These are phyloP conservation scores for Athelia psychrophila DNA, from an alignment of 1,284 basidiomycete species.

Conservation along the genomic window DNA sequence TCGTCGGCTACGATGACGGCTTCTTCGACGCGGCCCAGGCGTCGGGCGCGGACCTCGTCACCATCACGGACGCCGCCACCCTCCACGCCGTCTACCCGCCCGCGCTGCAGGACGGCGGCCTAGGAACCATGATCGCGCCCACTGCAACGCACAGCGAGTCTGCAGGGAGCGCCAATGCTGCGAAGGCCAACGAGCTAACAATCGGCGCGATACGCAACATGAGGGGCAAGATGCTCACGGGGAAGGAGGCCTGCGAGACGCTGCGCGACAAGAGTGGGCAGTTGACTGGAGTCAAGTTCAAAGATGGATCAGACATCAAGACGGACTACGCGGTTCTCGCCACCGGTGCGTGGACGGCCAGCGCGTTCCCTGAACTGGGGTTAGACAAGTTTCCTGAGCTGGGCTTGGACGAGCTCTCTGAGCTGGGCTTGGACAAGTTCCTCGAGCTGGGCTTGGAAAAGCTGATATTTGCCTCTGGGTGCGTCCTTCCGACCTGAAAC, in stretches of 20 bases:
- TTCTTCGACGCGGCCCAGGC: too few relatives aligned
- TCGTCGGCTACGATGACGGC: conserved; percentile 47
- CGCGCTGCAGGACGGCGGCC: too few relatives aligned
- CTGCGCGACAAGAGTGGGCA: conserved; percentile 34
- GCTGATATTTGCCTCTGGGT: conserved; percentile 74
- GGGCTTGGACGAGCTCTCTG: conserved; percentile 42
- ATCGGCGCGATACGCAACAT: conserved; percentile 53
- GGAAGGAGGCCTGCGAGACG: conserved; percentile 53
- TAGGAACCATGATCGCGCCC: too few relatives aligned
- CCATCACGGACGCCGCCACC: too few relatives aligned
- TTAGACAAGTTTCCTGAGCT: conserved; percentile 46
- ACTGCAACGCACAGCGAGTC: conserved; percentile 77
- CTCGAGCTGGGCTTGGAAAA: conserved; percentile 42
- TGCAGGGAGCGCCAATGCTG: conserved; percentile 85
- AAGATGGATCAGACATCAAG: conserved; percentile 52
- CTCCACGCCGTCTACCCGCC: too few relatives aligned
- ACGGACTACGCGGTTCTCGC: conserved; percentile 66
- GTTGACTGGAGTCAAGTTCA: conserved; percentile 63
- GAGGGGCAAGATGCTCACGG: conserved; percentile 60
- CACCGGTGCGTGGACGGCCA: conserved; percentile 82
- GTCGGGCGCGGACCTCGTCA: too few relatives aligned
- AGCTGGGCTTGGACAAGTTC: conserved; percentile 43
- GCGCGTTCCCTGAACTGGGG: conserved; percentile 62
- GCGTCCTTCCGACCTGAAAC: conserved; percentile 13
- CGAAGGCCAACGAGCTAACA: conserved; percentile 60